Base-by-base conservation (phyloP, 106 monocot genomes). In the Apostasia shenzhenica region DNA sequence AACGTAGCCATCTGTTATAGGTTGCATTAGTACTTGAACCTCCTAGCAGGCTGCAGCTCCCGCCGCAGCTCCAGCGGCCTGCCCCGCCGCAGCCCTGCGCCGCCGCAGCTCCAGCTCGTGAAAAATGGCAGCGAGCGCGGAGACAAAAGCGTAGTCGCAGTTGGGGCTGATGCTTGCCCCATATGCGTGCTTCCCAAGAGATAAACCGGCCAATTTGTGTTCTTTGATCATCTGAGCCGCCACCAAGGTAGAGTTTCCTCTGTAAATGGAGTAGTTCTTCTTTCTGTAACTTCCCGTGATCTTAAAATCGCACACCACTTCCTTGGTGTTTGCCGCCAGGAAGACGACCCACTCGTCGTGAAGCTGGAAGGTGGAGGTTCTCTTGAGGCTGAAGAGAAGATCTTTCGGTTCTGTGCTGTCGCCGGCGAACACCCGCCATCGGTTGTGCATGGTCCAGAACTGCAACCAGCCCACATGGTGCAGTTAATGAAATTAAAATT, bases 301-400 rank as follows among this genome's bases (percentile, higher is more conserved):
- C 48, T 13, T 65, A 48, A 65, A 65, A 48, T 65, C 65, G 26
- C 6, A 65, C 1, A 4, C 1, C 2, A 48, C 37, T 26, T 65
- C 65, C 43, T 37, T 43, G 14, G 65, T 65, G 49, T 65, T 65
- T 2, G 7, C 65, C 8, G 65, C 49, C 11, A 65, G 65, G 6
- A 43, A 65, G 14, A 65, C 65, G 8, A 65, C 2, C 65, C 65
- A 65, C 65, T 65, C 65, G 12, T 65, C 65, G 2, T 65, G 26
- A 65, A 65, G 1, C 14, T 48, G 65, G 1, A 37, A 5, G 37
- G 14, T 1, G 2, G 48, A 47, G 13, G 26, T 65, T 26, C 48
- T 65, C 65, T 48, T 65, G 45, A 65, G 1, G 37, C 37, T 65
- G 26, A 65, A 65, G 6, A 48, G 9, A 1, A 65, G 37, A 37